Conservation (phyloP, 192 early-diverging fungal genomes). For the Lobulomyces angularis region DNA sequence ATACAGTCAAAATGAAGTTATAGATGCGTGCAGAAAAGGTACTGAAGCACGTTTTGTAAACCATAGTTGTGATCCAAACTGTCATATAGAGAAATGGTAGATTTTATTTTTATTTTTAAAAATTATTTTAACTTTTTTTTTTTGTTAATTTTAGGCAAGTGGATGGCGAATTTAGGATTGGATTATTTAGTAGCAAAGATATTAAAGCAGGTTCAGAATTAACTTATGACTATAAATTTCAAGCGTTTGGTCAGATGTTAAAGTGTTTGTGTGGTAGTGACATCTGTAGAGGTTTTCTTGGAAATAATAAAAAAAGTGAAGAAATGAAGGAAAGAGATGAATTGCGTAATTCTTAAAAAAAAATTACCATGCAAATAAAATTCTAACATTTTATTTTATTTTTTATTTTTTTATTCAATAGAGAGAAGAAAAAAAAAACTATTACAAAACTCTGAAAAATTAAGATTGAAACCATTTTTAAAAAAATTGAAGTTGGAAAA, state of each 20-base stretch:
- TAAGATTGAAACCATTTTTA: background rate
- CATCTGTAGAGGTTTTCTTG: slow-evolving; percentile 50
- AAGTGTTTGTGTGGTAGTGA: slow-evolving; percentile 53
- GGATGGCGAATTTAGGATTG: slow-evolving; percentile 60
- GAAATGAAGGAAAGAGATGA: background rate
- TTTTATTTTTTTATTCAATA: background rate
- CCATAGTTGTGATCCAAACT: slow-evolving; percentile 75
- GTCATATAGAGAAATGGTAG: slow-evolving; percentile 82
- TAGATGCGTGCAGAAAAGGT: slow-evolving; percentile 66
- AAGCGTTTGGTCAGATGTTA: slow-evolving; percentile 52
- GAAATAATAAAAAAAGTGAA: slow-evolving; percentile 11
- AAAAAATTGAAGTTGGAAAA: slow-evolving; percentile 3
- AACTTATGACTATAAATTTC: slow-evolving; percentile 79
- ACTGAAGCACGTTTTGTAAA: slow-evolving; percentile 75
- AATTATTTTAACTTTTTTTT: slow-evolving; percentile 3
- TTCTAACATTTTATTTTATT: background rate
- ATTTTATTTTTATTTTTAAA: background rate
- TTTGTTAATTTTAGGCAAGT: slow-evolving; percentile 25
- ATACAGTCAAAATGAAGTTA: slow-evolving; percentile 59
- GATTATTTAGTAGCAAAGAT: slow-evolving; percentile 58
- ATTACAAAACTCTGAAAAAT: background rate
- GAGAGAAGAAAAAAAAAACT: background rate
- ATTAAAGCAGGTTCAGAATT: slow-evolving; percentile 56
- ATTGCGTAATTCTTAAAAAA: background rate
- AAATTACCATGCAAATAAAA: background rate